These are phyloP conservation scores for Cryoendolithus antarcticus DNA, from an alignment of 2,329 filamentous ascomycete species.

Conservation along the genomic window DNA sequence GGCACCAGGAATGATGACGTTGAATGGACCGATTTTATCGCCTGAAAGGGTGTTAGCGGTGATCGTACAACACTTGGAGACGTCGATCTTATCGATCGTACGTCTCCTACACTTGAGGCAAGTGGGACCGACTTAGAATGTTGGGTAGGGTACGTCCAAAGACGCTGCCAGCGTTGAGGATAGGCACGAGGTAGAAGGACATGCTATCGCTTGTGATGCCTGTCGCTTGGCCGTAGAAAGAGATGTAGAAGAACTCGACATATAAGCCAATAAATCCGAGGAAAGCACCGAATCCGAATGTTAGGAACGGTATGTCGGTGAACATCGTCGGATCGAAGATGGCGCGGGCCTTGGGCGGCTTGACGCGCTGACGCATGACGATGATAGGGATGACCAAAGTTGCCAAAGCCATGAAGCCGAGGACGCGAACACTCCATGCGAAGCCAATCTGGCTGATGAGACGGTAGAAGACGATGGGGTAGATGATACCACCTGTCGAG, in stretches of 20 bases:
- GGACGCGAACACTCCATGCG: conserved; percentile 38
- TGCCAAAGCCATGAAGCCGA: conserved; percentile 32
- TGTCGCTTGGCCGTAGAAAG: conserved; percentile 17
- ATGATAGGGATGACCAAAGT: conserved; percentile 11
- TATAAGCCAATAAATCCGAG: conserved; percentile 27
- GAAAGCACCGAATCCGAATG: conserved; percentile 18
- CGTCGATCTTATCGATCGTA: too few species aligned
- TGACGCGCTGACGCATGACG: conserved; percentile 7
- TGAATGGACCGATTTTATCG: conserved; percentile 42
- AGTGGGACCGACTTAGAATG: conserved; percentile 27
- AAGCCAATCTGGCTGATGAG: conserved; percentile 36
- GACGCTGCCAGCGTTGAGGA: conserved; percentile 24
- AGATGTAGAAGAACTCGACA: conserved; percentile 30
- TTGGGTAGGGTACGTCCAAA: conserved; percentile 30
- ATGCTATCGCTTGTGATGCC: conserved; percentile 13
- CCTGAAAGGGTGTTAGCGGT: conserved; percentile 3
- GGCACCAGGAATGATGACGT: conserved; percentile 31
- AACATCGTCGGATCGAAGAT: conserved; percentile 27
- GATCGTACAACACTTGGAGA: too few species aligned
- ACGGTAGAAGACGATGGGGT: conserved; percentile 8
- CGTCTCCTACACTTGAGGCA: too few species aligned
- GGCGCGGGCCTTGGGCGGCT: conserved; percentile 25
- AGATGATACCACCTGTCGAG: conserved; percentile 15
- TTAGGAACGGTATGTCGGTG: conserved; percentile 22
- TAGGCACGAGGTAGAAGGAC: conserved; percentile 25